phyloP scores from a whole-genome alignment of 2,329 filamentous ascomycete genomes.

The Talaromyces sp. region DNA sequence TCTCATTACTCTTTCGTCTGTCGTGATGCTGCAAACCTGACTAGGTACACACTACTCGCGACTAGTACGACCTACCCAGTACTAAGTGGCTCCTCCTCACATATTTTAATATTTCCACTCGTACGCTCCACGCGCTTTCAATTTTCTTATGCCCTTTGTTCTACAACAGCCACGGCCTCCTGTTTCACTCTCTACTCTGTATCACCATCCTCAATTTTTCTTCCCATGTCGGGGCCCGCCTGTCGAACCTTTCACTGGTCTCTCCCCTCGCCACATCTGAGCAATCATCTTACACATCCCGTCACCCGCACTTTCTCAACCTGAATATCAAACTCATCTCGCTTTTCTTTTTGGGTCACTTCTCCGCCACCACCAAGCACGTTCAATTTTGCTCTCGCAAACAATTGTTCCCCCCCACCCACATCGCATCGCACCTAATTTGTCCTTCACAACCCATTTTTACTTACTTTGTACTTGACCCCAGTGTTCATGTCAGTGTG shows the following conservation, averaged over 20 bases:
- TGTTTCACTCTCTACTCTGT: slow-evolving; percentile 14
- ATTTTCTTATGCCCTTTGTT: slow-evolving; percentile 8
- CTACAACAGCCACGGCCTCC: slow-evolving; percentile 3
- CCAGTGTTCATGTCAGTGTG: slow-evolving; percentile 24
- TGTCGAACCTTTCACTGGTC: slow-evolving; percentile 16
- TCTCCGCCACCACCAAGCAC: slow-evolving; percentile 11
- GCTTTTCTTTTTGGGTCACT: slow-evolving; percentile 18
- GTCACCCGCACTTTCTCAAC: neutral
- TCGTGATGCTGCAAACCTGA: neutral
- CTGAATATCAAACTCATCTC: slow-evolving; percentile 8
- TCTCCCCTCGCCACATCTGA: slow-evolving; percentile 16
- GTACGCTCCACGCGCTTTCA: slow-evolving; percentile 3
- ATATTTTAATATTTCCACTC: slow-evolving; percentile 15
- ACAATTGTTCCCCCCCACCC: neutral
- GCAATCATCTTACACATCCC: neutral
- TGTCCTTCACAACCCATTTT: slow-evolving; percentile 23
- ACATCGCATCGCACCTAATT: neutral
- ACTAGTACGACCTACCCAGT: neutral
- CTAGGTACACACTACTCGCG: neutral
- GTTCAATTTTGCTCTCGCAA: neutral
- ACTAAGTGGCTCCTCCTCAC: slow-evolving; percentile 10
- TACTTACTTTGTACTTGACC: slow-evolving; percentile 4
- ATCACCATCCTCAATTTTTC: neutral
- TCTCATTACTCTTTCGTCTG: neutral
- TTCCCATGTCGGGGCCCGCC: neutral